These are phyloP conservation scores for Geosmithia morbida DNA, from an alignment of 2,329 filamentous ascomycete genomes.

Conservation along the genomic window DNA sequence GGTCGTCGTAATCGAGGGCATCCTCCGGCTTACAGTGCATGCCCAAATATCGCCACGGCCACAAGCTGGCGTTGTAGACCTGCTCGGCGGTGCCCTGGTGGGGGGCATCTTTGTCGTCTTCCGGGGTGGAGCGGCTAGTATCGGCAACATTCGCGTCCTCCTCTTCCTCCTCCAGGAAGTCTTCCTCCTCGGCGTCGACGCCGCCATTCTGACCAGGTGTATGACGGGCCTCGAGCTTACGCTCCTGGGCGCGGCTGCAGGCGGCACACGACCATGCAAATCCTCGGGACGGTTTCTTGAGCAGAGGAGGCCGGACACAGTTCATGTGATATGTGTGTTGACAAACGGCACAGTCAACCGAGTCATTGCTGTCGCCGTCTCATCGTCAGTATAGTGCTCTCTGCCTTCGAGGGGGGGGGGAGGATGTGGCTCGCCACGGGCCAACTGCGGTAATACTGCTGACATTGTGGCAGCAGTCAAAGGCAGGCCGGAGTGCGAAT, in stretches of 20 bases:
- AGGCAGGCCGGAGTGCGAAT: slow-evolving; percentile 3
- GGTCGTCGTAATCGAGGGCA: slow-evolving; percentile 90
- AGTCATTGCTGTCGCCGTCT: slow-evolving; percentile 56
- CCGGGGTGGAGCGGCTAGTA: slow-evolving; percentile 51
- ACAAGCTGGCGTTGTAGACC: slow-evolving; percentile 81
- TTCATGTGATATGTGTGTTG: slow-evolving; percentile 96
- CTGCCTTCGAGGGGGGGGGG: too few species aligned
- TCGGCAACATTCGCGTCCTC: slow-evolving; percentile 42
- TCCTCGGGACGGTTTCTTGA: slow-evolving; percentile 92
- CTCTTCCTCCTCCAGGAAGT: slow-evolving; percentile 55
- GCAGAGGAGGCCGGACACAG: slow-evolving; percentile 79
- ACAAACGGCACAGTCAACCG: slow-evolving; percentile 93
- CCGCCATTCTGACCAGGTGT: slow-evolving; percentile 64
- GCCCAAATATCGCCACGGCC: slow-evolving; percentile 91
- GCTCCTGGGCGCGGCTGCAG: slow-evolving; percentile 90
- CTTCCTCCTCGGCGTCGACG: slow-evolving; percentile 51
- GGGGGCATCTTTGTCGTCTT: slow-evolving; percentile 38
- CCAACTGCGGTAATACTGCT: too few species aligned
- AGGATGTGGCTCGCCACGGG: too few species aligned
- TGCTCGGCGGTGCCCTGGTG: slow-evolving; percentile 65
- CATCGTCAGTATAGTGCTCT: background rate
- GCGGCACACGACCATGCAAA: slow-evolving; percentile 97
- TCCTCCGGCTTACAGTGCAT: slow-evolving; percentile 94
- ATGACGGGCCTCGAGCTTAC: slow-evolving; percentile 78
- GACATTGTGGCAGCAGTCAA: background rate